Evolutionary conservation across 2,329 filamentous ascomycete species (phyloP), one percentile per base, ranked within the genome.

Genomic region (Colletotrichum brevisporum): DNA sequence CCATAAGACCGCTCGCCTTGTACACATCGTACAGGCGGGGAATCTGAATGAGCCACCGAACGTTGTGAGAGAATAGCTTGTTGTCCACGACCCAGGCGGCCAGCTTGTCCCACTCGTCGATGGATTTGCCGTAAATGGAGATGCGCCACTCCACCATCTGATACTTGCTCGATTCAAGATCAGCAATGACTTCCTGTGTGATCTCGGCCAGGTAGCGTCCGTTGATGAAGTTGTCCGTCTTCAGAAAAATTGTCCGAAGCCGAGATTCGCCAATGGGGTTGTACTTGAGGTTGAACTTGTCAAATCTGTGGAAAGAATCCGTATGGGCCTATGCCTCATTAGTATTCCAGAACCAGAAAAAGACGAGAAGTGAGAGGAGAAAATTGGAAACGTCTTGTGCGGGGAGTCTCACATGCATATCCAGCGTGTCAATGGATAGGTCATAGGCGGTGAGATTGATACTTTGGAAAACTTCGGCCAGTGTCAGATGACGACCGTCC

Each of bases 61-160:
- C 94, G 78, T 99, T 99, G 77, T 96, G 95, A 2, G 95, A 98
- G 81, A 97, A 97, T 50, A 99, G 87, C 82, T 98, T 98, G 84
- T 98, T 97, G 83, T 98, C 95, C 16, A 98, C 90, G 8, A 99
- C 94, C 96, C 96, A 99, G 3, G 93, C 94, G 4, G 96, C 96
- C 59, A 99, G 89, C 78, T 97, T 99, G 77, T 98, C 95, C 96
- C 96, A 99, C 80, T 99, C 96, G 71, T 97, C 91, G 48, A 97
- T 87, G 3, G 92, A 92, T 77, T 94, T 93, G 71, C 96, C 96
- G 76, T 99, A 99, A 72, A 99, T 94, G 26, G 95, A 98, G 73
- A 99, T 97, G 51, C 96, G 94, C 95, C 97, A 99, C 83, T 99
- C 96, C 1, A 96, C 96, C 93, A 99, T 98, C 79, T 99, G 96